Evolutionary conservation across 192 early-diverging fungal species (phyloP).

Genomic region (Backusella australiensis): DNA sequence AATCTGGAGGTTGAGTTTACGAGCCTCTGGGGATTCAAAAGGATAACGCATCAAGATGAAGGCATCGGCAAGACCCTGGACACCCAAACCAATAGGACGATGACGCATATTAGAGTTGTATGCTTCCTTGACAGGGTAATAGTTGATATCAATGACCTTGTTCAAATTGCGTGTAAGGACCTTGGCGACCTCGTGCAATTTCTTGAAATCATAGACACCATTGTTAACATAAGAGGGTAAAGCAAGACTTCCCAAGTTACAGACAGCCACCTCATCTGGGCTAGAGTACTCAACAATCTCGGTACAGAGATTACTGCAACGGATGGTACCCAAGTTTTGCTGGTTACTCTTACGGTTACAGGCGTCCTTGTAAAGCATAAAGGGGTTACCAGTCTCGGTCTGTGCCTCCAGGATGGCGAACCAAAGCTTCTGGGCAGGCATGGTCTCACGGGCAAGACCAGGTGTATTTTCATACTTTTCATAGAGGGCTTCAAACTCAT

Average conservation of each 20-base stretch:
- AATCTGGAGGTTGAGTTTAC: slow-evolving; percentile 79
- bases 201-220: slow-evolving; percentile 70
- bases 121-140: slow-evolving; percentile 91
- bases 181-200: slow-evolving; percentile 80
- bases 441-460: slow-evolving; percentile 79
- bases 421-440: slow-evolving; percentile 99
- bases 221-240: slow-evolving; percentile 81
- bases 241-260: slow-evolving; percentile 94
- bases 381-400: slow-evolving; percentile 96
- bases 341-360: slow-evolving; percentile 99
- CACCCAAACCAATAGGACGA: slow-evolving; percentile 93
- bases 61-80: slow-evolving; percentile 98
- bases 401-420: slow-evolving; percentile 93
- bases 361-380: slow-evolving; percentile 99
- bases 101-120: slow-evolving; percentile 89
- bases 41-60: slow-evolving; percentile 95
- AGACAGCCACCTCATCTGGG: slow-evolving; percentile 96
- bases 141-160: slow-evolving; percentile 97
- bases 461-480: slow-evolving; percentile 72
- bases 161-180: slow-evolving; percentile 91
- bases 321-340: slow-evolving; percentile 98
- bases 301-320: slow-evolving; percentile 97
- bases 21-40: slow-evolving; percentile 86
- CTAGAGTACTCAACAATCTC: slow-evolving; percentile 97
- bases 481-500: slow-evolving; percentile 88